Evolutionary conservation across 2,329 filamentous ascomycete genomes (phyloP).

Genomic region (Grosmannia huntii): DNA sequence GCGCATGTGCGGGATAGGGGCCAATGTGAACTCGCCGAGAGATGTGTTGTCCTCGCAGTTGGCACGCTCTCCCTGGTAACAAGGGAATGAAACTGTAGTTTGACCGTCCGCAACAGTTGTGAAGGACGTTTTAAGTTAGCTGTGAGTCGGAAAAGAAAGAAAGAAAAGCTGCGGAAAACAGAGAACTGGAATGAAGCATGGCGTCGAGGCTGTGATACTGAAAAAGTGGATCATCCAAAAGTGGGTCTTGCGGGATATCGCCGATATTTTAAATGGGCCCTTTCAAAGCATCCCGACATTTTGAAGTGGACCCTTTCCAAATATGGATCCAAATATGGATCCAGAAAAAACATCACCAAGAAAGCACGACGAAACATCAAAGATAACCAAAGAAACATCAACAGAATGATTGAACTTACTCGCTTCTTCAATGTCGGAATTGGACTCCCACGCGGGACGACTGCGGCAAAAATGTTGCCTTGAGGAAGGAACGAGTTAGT

Average conservation of each 20-base stretch:
- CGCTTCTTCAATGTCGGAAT: constrained; percentile 73
- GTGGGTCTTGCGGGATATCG: no score
- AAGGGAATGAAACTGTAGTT: constrained; percentile 79
- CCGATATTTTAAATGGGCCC: no score
- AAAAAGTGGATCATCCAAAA: no score
- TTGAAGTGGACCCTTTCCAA: no score
- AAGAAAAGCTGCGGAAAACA: not conserved
- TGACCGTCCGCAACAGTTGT: constrained; percentile 73
- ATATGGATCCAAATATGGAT: no score
- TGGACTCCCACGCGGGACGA: constrained; percentile 68
- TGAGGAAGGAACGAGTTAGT: no score
- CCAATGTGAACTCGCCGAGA: constrained; percentile 91
- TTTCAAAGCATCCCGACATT: no score
- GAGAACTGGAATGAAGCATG: no score
- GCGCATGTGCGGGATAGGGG: constrained; percentile 76
- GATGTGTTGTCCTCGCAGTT: constrained; percentile 99
- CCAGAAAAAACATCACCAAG: no score
- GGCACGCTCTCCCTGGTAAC: constrained; percentile 91
- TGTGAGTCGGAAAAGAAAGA: no score
- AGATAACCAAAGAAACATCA: not conserved
- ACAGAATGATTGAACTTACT: constrained; percentile 1
- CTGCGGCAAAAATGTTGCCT: constrained; percentile 95
- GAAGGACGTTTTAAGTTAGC: constrained; percentile 43
- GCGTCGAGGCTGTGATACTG: no score
- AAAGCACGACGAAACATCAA: not conserved